Evolutionary conservation across 768 basidiomycete species (phyloP).

Genomic region (Leucocoprinus leucothites): DNA sequence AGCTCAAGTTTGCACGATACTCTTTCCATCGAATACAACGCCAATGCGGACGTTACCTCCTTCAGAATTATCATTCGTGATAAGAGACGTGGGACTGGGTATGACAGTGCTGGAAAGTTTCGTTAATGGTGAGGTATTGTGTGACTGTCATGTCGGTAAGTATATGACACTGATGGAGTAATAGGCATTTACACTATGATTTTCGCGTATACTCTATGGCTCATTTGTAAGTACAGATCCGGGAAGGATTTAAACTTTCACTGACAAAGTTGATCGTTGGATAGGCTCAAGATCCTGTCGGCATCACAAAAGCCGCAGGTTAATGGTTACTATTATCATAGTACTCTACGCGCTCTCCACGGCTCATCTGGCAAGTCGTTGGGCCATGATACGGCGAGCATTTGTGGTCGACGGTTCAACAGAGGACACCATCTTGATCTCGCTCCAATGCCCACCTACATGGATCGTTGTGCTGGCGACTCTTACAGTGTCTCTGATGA

Average conservation of each 20-base stretch:
- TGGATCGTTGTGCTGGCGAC: slow-evolving; percentile 2
- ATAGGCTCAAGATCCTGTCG: not conserved
- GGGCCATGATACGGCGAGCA: slow-evolving; percentile 6
- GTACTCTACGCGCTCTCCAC: not conserved
- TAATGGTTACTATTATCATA: not conserved
- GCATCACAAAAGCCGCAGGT: not conserved
- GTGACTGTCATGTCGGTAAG: not conserved
- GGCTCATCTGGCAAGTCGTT: slow-evolving; percentile 2
- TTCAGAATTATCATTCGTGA: not conserved
- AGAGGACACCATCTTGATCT: not conserved
- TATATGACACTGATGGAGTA: not conserved
- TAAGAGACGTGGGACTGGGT: slow-evolving; percentile 8
- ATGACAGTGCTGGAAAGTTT: slow-evolving; percentile 9
- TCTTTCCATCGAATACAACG: not conserved
- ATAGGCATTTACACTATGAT: slow-evolving; percentile 6
- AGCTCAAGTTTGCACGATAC: not conserved
- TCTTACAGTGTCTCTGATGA: slow-evolving; percentile 7
- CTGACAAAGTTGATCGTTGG: not conserved
- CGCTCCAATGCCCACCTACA: not conserved
- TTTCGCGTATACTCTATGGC: slow-evolving; percentile 2
- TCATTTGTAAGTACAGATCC: not conserved
- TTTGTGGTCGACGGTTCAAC: not conserved
- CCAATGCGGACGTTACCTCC: not conserved
- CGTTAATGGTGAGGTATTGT: not conserved
- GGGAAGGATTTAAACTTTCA: not conserved